These are phyloP conservation scores for Dactylellina leptospora DNA, from an alignment of 2,329 filamentous ascomycete species.

Conservation along the genomic window DNA sequence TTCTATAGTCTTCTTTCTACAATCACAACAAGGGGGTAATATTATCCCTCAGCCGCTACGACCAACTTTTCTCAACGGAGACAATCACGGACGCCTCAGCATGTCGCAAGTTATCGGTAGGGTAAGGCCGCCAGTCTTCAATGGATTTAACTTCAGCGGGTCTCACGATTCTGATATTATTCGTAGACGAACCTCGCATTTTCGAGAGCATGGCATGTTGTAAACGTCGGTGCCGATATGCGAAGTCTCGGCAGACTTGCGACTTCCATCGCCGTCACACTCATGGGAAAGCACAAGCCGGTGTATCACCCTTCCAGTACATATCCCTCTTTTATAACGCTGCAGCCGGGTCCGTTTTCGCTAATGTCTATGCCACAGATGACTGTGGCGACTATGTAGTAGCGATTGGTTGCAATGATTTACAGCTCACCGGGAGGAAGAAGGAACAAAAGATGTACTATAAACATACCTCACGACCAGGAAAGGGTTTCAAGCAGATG, in stretches of 20 bases:
- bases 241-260: conserved; percentile 91
- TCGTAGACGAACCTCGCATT: conserved; percentile 97
- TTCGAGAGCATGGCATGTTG: conserved; percentile 92
- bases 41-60: no score
- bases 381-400: conserved; percentile 99
- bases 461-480: conserved; percentile 88
- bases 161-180: no score
- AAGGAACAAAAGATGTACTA: conserved; percentile 95
- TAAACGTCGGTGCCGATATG: conserved; percentile 74
- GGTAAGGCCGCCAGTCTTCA: no score
- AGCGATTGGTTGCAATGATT: conserved; percentile 83
- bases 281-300: conserved; percentile 99
- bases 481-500: conserved; percentile 78
- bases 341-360: no score
- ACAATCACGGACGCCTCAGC: no score
- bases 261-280: conserved; percentile 81
- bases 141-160: no score
- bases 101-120: conserved; percentile 84
- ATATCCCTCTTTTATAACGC: conserved; percentile 5
- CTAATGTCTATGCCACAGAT: conserved; percentile 59
- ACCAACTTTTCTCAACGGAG: not conserved
- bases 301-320: conserved; percentile 88
- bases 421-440: conserved; percentile 91
- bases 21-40: no score
- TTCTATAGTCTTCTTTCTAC: not conserved